Conservation (phyloP, 1,284 basidiomycete species). For the Erythrobasidium hasegawianum region DNA sequence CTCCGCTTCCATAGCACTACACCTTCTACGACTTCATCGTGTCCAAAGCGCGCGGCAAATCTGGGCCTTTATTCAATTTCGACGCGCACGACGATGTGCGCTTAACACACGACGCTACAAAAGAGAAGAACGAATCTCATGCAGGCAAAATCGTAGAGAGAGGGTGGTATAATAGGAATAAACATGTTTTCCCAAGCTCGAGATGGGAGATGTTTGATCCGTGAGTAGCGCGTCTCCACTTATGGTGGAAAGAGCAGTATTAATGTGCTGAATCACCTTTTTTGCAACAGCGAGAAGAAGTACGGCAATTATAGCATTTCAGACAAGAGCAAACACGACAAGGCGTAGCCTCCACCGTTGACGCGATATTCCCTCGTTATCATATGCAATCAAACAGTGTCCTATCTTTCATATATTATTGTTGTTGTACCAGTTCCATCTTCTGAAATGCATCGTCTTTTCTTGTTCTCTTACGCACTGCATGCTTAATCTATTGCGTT, state of each 20-base stretch:
- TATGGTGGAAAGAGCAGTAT: no score
- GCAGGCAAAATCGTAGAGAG: slow-evolving; percentile 98
- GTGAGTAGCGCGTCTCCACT: no score
- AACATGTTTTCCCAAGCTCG: slow-evolving; percentile 89
- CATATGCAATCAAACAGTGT: no score
- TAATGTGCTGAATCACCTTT: no score
- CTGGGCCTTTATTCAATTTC: slow-evolving; percentile 96
- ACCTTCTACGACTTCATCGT: slow-evolving; percentile 97
- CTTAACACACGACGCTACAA: slow-evolving; percentile 83
- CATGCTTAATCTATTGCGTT: no score
- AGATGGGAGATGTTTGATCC: slow-evolving; percentile 63
- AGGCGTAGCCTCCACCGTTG: no score
- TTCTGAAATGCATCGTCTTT: no score
- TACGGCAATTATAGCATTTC: background rate
- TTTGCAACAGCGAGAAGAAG: background rate
- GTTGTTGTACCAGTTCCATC: no score
- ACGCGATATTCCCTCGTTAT: no score
- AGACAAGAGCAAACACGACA: background rate
- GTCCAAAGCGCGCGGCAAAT: slow-evolving; percentile 97
- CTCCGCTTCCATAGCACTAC: slow-evolving; percentile 77
- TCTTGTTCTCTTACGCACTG: no score
- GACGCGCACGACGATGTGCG: slow-evolving; percentile 99
- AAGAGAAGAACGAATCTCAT: slow-evolving; percentile 91
- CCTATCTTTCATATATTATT: no score
- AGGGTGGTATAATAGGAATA: slow-evolving; percentile 92